Conservation (phyloP, 2,329 filamentous ascomycete genomes). For the Trichoderma sp. region DNA sequence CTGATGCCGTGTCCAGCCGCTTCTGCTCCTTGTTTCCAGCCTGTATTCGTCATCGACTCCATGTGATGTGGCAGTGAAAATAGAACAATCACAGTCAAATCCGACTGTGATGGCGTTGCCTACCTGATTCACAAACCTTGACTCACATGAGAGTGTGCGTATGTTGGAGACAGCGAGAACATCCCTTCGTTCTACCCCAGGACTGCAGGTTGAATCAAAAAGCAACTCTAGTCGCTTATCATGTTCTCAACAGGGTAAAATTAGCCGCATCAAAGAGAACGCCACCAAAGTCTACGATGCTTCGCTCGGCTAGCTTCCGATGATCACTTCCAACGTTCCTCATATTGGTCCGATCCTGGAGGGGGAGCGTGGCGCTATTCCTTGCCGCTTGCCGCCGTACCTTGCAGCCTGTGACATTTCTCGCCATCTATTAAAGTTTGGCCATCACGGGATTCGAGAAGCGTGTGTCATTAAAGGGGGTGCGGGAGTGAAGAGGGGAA, state of each 20-base stretch:
- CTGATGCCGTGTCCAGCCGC: background rate
- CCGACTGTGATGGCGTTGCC: background rate
- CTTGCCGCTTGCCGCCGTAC: background rate
- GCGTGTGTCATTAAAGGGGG: background rate
- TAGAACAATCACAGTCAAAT: background rate
- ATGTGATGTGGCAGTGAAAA: background rate
- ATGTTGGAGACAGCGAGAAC: background rate
- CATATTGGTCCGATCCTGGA: background rate
- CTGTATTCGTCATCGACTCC: background rate
- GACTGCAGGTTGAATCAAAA: background rate
- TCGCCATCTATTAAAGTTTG: background rate
- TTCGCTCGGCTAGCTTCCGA: slow-evolving; percentile 15
- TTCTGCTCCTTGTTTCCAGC: background rate
- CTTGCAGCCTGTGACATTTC: slow-evolving; percentile 22
- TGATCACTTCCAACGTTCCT: background rate
- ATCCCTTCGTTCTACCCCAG: background rate
- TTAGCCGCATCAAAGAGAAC: background rate
- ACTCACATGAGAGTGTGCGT: background rate
- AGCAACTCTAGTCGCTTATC: background rate
- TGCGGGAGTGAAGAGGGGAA: background rate
- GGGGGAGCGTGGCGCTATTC: background rate
- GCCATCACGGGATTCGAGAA: slow-evolving; percentile 5
- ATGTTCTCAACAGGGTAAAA: background rate
- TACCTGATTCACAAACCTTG: background rate
- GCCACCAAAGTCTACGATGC: background rate